Evolutionary conservation across 2,329 filamentous ascomycete genomes (phyloP).

Genomic region (Pseudopithomyces maydicus): DNA sequence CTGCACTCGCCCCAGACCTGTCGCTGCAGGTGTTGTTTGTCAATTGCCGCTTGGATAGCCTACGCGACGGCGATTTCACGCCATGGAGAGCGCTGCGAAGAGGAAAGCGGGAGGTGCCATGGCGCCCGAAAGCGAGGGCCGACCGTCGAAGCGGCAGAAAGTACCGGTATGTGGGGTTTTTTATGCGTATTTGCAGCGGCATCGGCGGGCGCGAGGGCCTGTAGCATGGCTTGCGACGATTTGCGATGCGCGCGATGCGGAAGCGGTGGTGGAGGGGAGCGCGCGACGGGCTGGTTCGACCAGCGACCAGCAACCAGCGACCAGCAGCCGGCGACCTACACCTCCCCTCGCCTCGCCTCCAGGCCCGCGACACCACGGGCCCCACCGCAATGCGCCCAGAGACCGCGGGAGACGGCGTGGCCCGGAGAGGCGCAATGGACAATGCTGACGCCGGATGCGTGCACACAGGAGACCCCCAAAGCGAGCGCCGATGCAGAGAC

Average conservation of each 20-base stretch:
- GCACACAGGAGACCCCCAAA: constrained; percentile 33
- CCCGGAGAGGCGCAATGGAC: constrained; percentile 1
- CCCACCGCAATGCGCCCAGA: constrained; percentile 31
- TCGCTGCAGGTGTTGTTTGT: constrained; percentile 15
- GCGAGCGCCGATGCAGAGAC: constrained; percentile 55
- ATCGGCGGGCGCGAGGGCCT: constrained; percentile 27
- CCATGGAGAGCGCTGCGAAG: constrained; percentile 57
- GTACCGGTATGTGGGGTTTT: constrained; percentile 58
- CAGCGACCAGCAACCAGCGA: constrained; percentile 26
- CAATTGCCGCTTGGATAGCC: constrained; percentile 23
- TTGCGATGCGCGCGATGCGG: constrained; percentile 33
- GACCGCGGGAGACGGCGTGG: neutral
- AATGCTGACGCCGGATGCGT: constrained; percentile 32
- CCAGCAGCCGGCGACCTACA: constrained; percentile 24
- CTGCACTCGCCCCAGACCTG: constrained; percentile 38
- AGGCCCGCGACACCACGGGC: constrained; percentile 30
- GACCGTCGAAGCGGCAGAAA: constrained; percentile 64
- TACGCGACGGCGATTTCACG: constrained; percentile 36
- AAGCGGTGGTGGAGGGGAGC: constrained; percentile 27
- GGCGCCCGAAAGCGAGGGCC: constrained; percentile 57
- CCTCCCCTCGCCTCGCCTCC: constrained; percentile 17
- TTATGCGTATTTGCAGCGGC: constrained; percentile 23
- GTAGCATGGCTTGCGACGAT: constrained; percentile 1
- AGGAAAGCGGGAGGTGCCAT: constrained; percentile 58
- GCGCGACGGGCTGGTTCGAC: constrained; percentile 43